Evolutionary conservation across 768 basidiomycete genomes (phyloP).

Genomic region (Imleria badia): DNA sequence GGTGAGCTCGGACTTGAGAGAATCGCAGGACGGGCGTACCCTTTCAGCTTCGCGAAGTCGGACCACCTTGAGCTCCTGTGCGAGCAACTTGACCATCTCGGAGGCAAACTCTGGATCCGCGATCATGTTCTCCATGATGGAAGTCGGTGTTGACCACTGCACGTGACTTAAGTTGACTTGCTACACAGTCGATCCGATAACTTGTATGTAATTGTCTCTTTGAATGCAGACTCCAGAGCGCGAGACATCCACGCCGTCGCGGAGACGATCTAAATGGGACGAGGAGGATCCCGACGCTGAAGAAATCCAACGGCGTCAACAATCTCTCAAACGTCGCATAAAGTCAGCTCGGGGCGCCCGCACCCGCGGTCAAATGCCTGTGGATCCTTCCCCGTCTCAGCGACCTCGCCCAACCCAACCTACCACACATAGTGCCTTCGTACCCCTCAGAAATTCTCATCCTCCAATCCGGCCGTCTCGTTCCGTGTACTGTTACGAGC

Average conservation of each 20-base stretch:
- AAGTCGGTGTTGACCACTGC: not conserved
- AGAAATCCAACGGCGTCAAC: constrained; percentile 33
- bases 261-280: constrained; percentile 80
- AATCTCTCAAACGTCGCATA: constrained; percentile 53
- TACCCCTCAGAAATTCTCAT: constrained; percentile 73
- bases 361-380: constrained; percentile 10
- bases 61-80: constrained; percentile 23
- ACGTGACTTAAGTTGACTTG: constrained; percentile 15
- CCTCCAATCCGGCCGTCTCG: constrained; percentile 84
- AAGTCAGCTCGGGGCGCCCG: constrained; percentile 38
- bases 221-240: constrained; percentile 22
- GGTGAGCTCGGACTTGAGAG: not conserved
- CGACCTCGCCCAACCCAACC: constrained; percentile 15
- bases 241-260: constrained; percentile 51
- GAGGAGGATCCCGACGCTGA: constrained; percentile 45
- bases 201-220: not conserved
- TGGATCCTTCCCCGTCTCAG: constrained; percentile 19
- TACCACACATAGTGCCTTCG: constrained; percentile 60
- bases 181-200: too few relatives aligned
- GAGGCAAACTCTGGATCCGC: constrained; percentile 27
- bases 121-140: constrained; percentile 14
- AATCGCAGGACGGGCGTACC: constrained; percentile 6
- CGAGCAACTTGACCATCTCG: constrained; percentile 27
- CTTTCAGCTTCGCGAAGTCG: constrained; percentile 24
- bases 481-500: constrained; percentile 91